A percentile compares a stretch with the other conserved stretches of the same genome.
phyloP scores from a whole-genome alignment of 768 basidiomycete species.

The Rhodotorula taiwanensis region DNA sequence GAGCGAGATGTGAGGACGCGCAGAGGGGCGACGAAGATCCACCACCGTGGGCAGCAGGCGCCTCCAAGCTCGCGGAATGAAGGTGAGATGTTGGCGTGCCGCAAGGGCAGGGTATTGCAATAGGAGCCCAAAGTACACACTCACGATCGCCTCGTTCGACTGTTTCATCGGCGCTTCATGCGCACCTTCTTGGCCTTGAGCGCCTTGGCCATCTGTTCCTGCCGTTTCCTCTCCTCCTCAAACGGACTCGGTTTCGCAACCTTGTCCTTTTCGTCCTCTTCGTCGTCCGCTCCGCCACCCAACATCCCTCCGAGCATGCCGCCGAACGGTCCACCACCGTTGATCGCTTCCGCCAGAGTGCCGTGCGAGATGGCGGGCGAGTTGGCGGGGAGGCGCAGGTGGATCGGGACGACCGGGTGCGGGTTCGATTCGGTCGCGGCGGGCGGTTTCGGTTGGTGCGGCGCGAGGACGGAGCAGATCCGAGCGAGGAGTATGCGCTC shows the following conservation, averaged over 20 bases:
- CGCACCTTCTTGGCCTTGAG: conserved; percentile 28
- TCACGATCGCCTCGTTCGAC: too few species aligned
- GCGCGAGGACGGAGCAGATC: conserved; percentile 26
- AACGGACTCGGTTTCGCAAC: conserved; percentile 9
- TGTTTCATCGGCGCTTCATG: neutral
- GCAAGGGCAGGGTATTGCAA: too few species aligned
- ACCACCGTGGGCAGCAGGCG: too few species aligned
- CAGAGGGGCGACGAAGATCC: too few species aligned
- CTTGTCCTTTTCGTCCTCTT: neutral
- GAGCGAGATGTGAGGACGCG: too few species aligned
- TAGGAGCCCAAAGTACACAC: too few species aligned
- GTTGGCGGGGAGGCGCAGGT: conserved; percentile 38
- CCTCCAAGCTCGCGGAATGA: too few species aligned
- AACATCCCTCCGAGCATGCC: conserved; percentile 38
- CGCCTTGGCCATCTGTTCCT: conserved; percentile 13
- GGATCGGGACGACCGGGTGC: conserved; percentile 33
- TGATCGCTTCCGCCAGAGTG: conserved; percentile 32
- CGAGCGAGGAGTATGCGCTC: conserved; percentile 29
- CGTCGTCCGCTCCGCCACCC: conserved; percentile 23
- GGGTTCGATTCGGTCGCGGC: conserved; percentile 40
- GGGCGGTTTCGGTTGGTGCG: conserved; percentile 21
- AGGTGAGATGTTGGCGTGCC: too few species aligned
- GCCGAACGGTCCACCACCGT: conserved; percentile 34
- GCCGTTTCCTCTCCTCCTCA: conserved; percentile 15
- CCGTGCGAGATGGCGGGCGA: conserved; percentile 39